Base-by-base conservation (phyloP, 2,329 filamentous ascomycete genomes). In the Pseudocercospora musae region DNA sequence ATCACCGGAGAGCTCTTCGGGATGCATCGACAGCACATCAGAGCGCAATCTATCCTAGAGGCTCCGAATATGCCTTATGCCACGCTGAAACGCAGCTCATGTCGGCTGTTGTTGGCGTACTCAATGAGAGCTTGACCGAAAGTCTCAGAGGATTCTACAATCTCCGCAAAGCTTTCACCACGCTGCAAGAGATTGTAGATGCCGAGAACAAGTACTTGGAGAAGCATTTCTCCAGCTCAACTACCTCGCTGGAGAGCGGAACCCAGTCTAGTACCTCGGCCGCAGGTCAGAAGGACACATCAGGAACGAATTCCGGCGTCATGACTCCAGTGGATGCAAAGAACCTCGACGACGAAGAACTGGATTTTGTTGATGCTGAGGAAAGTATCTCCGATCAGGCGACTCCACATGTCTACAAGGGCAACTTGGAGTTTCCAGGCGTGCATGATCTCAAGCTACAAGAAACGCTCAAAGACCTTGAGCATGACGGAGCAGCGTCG, bases 81-180 rank as follows among this genome's bases (percentile, higher is more conserved):
- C 86, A 92, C 63, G 91, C 92, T 4, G 88, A 97, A 78, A 86
- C 91, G 1, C 91, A 96, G 76, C 82, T 97, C 66, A 96, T 97
- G 89, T 85, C 86, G 60, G 93, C 93, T 0, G 89, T 99, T 1
- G 87, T 97, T 0, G 91, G 87, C 0, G 91, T 98, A 15, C 79
- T 98, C 70, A 96, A 96, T 68, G 95, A 98, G 79, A 96, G 91
- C 73, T 78, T 98, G 70, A 94, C 93, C 0, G 95, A 98, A 75
- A 92, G 88, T 15, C 85, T 98, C 75, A 92, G 89, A 77, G 92
- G 92, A 5, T 98, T 98, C 72, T 96, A 96, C 74, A 96, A 95
- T 77, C 78, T 98, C 69, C 84, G 94, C 65, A 96, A 96, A 74
- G 94, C 94, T 0, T 98, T 90, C 71, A 80, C 92, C 42, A 89